Evolutionary conservation across 1,139 yeast species (phyloP), one percentile per base, ranked within the genome.

Genomic region (Candida labiduridarum): DNA sequence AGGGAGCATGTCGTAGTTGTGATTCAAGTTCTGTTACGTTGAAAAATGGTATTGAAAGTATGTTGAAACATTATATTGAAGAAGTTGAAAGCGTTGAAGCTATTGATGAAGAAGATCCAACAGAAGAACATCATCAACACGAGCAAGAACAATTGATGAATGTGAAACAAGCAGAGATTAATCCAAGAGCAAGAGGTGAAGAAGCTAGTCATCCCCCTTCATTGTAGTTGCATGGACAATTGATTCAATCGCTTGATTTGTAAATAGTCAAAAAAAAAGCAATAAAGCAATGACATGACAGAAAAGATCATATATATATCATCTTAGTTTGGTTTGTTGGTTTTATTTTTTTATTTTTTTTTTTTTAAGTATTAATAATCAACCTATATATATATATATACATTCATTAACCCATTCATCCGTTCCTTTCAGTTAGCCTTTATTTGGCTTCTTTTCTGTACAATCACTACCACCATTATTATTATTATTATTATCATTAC

Each of bases 1-100:
- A 83, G 64, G 95, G 95, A 36, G 94, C 95, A 1, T 87, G 95
- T 67, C 80, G 90, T 60, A 81, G 89, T 25, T 87, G 95, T 65
- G 89, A 88, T 50, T 83, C 89, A 1, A 83, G 89, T 51, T 83
- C 87, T 45, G 85, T 85, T 29, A 87, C 95, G 0, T 76, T 87
- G 63, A 87, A 87, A 60, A 84, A 85, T 59, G 95, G 95, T 29
- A 87, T 87, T 53, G 94, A 87, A 64, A 84, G 89, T 47, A 87
- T 87, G 95, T 70, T 87, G 65, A 87, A 83, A 65, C 85, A 85
- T 67, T 87, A 87, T 65, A 87, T 87, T 44, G 95, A 87, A 61
- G 95, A 87, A 63, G 92, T 87, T 10, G 78, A 82, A 54, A 71
- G 77, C 22, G 95, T 87, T 9, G 81, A 80, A 54, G 91, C 86